Evolutionary conservation across 2,329 filamentous ascomycete genomes (phyloP).

Genomic region (Colletotrichum lini): DNA sequence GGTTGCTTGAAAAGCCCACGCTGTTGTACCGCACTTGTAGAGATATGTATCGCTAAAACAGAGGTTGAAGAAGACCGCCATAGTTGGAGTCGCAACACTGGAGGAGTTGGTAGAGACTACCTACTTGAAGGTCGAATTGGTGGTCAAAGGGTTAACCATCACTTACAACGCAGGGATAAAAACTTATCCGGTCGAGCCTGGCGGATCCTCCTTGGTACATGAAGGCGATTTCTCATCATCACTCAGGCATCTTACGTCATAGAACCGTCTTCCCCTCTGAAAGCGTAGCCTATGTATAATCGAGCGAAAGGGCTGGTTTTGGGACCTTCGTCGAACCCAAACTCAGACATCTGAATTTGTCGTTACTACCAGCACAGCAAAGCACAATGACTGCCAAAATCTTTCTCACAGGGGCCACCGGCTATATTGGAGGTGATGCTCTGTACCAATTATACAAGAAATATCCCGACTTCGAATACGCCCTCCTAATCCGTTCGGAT

Average conservation of each 20-base stretch:
- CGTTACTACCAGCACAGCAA: background rate
- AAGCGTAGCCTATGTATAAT: background rate
- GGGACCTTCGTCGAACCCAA: background rate
- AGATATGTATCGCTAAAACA: too few relatives aligned
- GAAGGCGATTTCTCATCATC: background rate
- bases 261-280: background rate
- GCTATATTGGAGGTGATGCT: constrained; percentile 45
- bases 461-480: constrained; percentile 41
- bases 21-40: too few relatives aligned
- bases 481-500: constrained; percentile 41
- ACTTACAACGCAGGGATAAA: background rate
- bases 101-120: too few relatives aligned
- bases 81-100: too few relatives aligned
- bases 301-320: background rate
- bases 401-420: constrained; percentile 43
- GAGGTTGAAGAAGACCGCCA: too few relatives aligned
- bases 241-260: constrained; percentile 1
- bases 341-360: background rate
- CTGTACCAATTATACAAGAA: constrained; percentile 37
- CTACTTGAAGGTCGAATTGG: background rate
- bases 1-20: too few relatives aligned
- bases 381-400: constrained; percentile 25
- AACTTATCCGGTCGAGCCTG: background rate
- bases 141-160: background rate
- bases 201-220: too few relatives aligned